Base-by-base conservation (phyloP, 1,284 basidiomycete genomes). In the Ganoderma lingzhi region DNA sequence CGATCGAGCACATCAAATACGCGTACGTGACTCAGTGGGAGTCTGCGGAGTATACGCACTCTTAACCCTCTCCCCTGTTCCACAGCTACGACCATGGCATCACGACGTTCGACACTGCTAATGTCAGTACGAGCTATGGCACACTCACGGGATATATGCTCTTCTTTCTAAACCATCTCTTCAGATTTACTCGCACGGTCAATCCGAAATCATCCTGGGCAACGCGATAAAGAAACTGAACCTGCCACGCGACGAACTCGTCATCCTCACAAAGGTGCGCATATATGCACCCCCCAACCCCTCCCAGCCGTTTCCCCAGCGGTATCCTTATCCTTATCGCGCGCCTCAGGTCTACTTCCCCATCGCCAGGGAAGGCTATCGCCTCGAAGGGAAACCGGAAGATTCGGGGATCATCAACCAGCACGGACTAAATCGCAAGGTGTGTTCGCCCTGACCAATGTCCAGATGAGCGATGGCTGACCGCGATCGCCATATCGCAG, bases 181-280 rank as follows among this genome's bases (percentile, higher is more conserved):
- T 44, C 44, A 74, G 75, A 67, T 69, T 2, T 77, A 77, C 76
- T 80, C 83, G 41, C 88, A 90, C 73, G 93, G 93, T 6, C 79
- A 84, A n/a, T 91, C 89, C 0, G 95, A 96, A 79, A 77, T 87
- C 35, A 88, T 94, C 70, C 84, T 96, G 45, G 94, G 95, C 6
- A 91, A 92, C 73, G 94, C 93, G 1, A 91, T 96, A 80, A 93
- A 91, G 75, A 76, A 91, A 72, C 84, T 88, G 70, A 80, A 90
- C 37, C 84, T 96, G 19, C 92, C 92, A 19, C 87, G 94, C 10
- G 89, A 91, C 30, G 89, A 92, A 74, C 88, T 95, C 32, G 92
- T 95, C 17, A 87, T 95, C 41, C 84, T 95, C 83, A 94, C 93
- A 44, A 95, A 95, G 82, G 89, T 88, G 17, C 1, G 41, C 15